Evolutionary conservation across 2,329 filamentous ascomycete species (phyloP), one percentile per base, ranked within the genome.

Genomic region (Xylaria sp.): DNA sequence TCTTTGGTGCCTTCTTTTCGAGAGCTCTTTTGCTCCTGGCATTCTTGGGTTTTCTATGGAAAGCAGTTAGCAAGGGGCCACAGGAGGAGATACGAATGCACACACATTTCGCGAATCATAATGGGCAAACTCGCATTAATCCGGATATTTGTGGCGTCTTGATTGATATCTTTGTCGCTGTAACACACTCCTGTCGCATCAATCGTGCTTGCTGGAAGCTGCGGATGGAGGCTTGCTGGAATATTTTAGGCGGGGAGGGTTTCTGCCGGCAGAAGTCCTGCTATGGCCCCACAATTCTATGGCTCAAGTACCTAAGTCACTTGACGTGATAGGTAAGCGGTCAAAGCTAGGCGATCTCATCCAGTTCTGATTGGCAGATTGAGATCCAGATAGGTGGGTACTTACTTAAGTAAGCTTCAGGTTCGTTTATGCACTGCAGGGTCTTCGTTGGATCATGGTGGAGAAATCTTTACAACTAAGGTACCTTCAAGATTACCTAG

Each of bases 21-120:
- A 98, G 89, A 68, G 92, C 94, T 72, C 95, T 90, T 84, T 97
- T 97, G 61, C 93, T 95, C 83, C 95, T 93, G 71, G 94, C 93
- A 79, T 86, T 87, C 67, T 83, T 82, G 69, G 85, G 85, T 78
- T 87, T 87, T 75, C 84, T 87, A 1, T 6, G n/a, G n/a, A 35
- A 45, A 21, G 23, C 23, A 4, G 25, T 71, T 54, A 71, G 60
- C 45, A 46, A 47, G n/a, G 19, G 43, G 45, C 3, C 28, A 15
- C 9, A 15, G 15, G 19, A 33, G 5, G 2, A 0, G 11, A 40
- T 55, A 63, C 57, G 64, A 49, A 7, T 12, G 0, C 4, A 52
- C 69, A 9, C 58, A 72, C 71, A 73, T 72, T 67, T 73, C 71
- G 64, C 68, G 66, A 58, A 73, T 67, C 71, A 73, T 73, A n/a